A percentile compares a stretch with the other conserved stretches of the same genome.
phyloP scores from a whole-genome alignment of 2,329 filamentous ascomycete genomes.

The Waltergamsia citrina region DNA sequence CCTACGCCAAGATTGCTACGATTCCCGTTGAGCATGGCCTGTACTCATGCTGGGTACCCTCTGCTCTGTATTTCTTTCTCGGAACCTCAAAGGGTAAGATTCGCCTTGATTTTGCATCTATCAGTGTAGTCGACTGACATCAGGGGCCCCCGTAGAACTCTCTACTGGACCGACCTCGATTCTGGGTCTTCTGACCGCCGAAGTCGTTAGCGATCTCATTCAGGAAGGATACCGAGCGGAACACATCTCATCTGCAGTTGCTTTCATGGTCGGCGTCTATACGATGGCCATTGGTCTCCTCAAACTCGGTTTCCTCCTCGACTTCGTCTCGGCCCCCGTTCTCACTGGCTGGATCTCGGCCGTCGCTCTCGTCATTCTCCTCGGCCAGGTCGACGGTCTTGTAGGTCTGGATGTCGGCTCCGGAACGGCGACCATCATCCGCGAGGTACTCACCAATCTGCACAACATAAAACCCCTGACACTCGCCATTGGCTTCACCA shows the following conservation, averaged over 20 bases:
- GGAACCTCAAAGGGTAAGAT: constrained; percentile 48
- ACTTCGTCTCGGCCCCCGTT: constrained; percentile 57
- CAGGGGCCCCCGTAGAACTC: constrained; percentile 34
- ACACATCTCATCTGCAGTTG: constrained; percentile 50
- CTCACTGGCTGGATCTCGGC: constrained; percentile 58
- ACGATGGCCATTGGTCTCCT: constrained; percentile 49
- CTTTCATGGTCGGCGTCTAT: constrained; percentile 54
- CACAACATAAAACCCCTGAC: constrained; percentile 48
- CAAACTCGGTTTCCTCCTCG: constrained; percentile 54
- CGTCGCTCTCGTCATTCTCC: constrained; percentile 54
- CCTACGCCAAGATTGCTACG: constrained; percentile 52
- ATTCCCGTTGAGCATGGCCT: constrained; percentile 52
- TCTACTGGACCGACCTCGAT: constrained; percentile 56
- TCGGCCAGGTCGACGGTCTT: constrained; percentile 54
- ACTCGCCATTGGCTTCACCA: constrained; percentile 47
- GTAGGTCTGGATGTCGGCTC: constrained; percentile 45
- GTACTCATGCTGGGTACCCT: constrained; percentile 50
- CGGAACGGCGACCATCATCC: constrained; percentile 46
- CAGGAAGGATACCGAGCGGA: constrained; percentile 39
- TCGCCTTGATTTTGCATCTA: neutral
- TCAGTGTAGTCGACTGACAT: neutral
- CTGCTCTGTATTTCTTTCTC: constrained; percentile 47
- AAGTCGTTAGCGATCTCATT: constrained; percentile 44
- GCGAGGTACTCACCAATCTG: constrained; percentile 46
- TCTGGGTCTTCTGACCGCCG: constrained; percentile 52